phyloP scores from a whole-genome alignment of 768 basidiomycete species.

The Sarcodon sp. region DNA sequence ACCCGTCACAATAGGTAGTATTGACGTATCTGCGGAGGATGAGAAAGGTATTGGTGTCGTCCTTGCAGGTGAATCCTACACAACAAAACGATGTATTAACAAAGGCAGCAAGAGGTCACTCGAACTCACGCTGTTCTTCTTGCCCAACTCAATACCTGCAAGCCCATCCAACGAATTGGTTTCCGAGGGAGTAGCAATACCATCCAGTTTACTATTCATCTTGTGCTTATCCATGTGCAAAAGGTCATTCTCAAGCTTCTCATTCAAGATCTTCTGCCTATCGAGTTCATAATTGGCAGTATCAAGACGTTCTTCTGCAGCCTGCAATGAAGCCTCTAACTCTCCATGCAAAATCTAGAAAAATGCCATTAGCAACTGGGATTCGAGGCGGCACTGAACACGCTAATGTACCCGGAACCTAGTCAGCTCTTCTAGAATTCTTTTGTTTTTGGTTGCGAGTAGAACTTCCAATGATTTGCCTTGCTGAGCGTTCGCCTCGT shows the following conservation, averaged over 20 bases:
- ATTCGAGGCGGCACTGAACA: background rate
- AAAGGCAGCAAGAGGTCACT: background rate
- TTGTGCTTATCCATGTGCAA: conserved; percentile 63
- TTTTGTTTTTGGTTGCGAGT: conserved; percentile 88
- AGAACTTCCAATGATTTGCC: conserved; percentile 84
- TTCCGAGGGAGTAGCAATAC: conserved; percentile 12
- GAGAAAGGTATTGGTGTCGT: conserved; percentile 60
- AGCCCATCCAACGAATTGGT: conserved; percentile 38
- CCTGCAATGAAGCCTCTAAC: conserved; percentile 56
- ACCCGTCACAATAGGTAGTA: conserved; percentile 95
- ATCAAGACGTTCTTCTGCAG: conserved; percentile 44
- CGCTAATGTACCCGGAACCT: conserved; percentile 57
- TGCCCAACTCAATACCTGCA: conserved; percentile 62
- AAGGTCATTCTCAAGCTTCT: conserved; percentile 86
- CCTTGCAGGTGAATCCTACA: conserved; percentile 21
- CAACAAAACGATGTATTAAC: background rate
- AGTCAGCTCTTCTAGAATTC: conserved; percentile 85
- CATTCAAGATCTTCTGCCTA: conserved; percentile 71
- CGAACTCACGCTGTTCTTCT: conserved; percentile 29
- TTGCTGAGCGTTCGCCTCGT: conserved; percentile 63
- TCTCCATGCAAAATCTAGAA: conserved; percentile 71
- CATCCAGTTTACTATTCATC: conserved; percentile 17
- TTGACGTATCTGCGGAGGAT: conserved; percentile 78
- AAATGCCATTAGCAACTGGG: background rate
- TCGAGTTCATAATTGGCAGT: conserved; percentile 52